These are phyloP conservation scores for Ajuga chamaepitys DNA, from an alignment of 257 asterid genomes.

Conservation along the genomic window DNA sequence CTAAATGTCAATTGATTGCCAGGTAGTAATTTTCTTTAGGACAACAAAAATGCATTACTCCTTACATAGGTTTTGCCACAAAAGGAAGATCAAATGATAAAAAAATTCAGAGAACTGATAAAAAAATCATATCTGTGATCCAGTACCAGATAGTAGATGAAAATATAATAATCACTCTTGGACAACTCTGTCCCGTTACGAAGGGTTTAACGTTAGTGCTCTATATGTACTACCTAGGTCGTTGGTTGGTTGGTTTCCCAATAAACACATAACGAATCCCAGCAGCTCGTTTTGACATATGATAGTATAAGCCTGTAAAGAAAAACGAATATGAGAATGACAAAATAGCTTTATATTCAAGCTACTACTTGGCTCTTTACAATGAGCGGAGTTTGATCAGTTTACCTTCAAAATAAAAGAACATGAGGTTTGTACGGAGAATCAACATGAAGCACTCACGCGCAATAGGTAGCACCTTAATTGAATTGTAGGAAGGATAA, in stretches of 20 bases:
- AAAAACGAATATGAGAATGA: constrained; percentile 12
- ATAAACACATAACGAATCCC: constrained; percentile 88
- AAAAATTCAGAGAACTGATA: background rate
- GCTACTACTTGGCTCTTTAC: background rate
- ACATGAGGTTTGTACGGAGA: constrained; percentile 91
- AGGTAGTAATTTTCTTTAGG: background rate
- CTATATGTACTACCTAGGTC: constrained; percentile 70
- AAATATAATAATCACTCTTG: background rate
- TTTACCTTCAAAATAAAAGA: constrained; percentile 96
- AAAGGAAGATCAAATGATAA: background rate
- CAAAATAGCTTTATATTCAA: background rate
- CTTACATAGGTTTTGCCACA: background rate
- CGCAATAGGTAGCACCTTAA: constrained; percentile 74
- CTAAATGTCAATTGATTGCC: background rate
- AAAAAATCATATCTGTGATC: background rate
- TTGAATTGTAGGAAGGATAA: constrained; percentile 7
- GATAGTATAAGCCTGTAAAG: constrained; percentile 77
- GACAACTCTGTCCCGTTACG: background rate
- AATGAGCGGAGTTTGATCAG: constrained; percentile 7
- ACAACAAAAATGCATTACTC: background rate
- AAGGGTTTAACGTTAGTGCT: background rate
- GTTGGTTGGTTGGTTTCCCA: constrained; percentile 84
- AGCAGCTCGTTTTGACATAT: constrained; percentile 84
- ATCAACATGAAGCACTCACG: constrained; percentile 73
- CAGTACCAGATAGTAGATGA: background rate